Evolutionary conservation across 768 basidiomycete species (phyloP).

Genomic region (Kwoniella sp.): DNA sequence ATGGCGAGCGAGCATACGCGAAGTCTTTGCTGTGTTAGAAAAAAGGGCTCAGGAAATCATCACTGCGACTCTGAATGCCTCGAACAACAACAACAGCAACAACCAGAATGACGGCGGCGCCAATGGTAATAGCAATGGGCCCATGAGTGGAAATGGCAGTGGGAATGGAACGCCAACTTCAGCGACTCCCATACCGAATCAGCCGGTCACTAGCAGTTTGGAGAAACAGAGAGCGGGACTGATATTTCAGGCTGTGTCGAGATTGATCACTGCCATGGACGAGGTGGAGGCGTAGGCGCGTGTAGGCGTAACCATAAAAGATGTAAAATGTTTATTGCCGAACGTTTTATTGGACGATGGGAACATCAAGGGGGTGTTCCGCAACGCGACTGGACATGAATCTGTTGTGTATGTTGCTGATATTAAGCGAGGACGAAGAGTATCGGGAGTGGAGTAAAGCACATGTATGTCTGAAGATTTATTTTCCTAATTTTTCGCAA

Average conservation of each 20-base stretch:
- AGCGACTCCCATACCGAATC: conserved; percentile 12
- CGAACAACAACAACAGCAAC: not conserved
- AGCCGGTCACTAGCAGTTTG: conserved; percentile 8
- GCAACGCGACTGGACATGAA: too few relatives aligned
- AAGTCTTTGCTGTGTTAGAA: conserved; percentile 44
- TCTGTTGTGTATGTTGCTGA: too few relatives aligned
- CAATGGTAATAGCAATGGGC: not conserved
- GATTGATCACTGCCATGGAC: conserved; percentile 50
- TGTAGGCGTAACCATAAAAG: too few relatives aligned
- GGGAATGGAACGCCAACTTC: conserved; percentile 11
- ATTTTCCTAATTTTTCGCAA: too few relatives aligned
- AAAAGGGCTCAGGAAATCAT: conserved; percentile 50
- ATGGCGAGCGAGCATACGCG: conserved; percentile 46
- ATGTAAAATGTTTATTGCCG: too few relatives aligned
- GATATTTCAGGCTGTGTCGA: conserved; percentile 51
- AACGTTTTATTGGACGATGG: too few relatives aligned
- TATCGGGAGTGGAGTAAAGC: too few relatives aligned
- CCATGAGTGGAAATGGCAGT: conserved; percentile 1
- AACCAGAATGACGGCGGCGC: not conserved
- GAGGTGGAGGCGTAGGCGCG: conserved; percentile 41
- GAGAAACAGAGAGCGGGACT: conserved; percentile 51
- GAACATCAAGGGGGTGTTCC: too few relatives aligned
- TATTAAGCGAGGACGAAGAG: too few relatives aligned
- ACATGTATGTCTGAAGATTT: too few relatives aligned
- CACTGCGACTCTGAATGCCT: conserved; percentile 6